Base-by-base conservation (phyloP, 169 alveolate species). In the Plasmodium cynomolgi region DNA sequence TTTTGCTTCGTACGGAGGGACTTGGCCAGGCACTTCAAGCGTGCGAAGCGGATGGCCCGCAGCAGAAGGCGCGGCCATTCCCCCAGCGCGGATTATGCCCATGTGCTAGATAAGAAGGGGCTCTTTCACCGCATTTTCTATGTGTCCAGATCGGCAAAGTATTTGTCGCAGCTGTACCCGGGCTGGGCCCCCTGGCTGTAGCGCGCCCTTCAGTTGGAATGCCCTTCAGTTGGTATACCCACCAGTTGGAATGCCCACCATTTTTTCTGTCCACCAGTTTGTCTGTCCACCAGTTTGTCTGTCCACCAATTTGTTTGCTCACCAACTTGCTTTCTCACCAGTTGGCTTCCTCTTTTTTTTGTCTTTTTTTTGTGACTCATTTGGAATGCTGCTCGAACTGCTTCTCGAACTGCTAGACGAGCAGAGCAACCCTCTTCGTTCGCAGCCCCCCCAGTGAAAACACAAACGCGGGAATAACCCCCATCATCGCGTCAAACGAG, bases 151-250 rank as follows among this genome's bases (percentile, higher is more conserved):
- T 82, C 80, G 37, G 33, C 91, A 3, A 29, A 26, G n/a, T 82
- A 82, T 82, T 82, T 82, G 39, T 82, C 77, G 37, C n/a, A 82
- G 23, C 37, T 82, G 58, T 26, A 47, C 23, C 80, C 26, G 29
- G 47, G 54, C 33, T 56, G 91, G 81, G 80, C 79, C 20, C 79
- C 91, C 77, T 82, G 91, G 91, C 58, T 82, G 33, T 82, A 82
- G 15, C 13, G 34, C 44, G 17, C 20, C 44, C 15, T 79, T 23
- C 58, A 29, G 20, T 33, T 15, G 29, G 54, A 9, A 20, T 39
- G 11, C 17, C 26, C 26, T 7, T 8, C 20, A 44, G 4, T 79
- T 37, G 6, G 26, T 37, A 3, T 44, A 1, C 33, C 71, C 58
- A 33, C 23, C 2, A 3, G 8, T 75, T 73, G 26, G 26, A 29